These are phyloP conservation scores for Geotrichum siamense DNA, from an alignment of 1,139 yeast genomes.

Conservation along the genomic window DNA sequence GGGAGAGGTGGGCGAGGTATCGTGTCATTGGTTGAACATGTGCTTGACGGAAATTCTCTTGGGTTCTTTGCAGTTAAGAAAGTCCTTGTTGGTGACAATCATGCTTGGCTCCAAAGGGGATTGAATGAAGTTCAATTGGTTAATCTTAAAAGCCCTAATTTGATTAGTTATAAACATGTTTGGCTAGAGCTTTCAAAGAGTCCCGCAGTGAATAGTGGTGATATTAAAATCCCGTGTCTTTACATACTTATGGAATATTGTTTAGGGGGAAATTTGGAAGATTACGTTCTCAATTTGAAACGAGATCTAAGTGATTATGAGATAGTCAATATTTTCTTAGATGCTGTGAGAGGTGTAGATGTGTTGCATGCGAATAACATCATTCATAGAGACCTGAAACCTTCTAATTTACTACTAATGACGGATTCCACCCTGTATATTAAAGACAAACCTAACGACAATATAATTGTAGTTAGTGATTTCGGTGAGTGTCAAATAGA, in stretches of 20 bases:
- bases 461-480: conserved; percentile 62
- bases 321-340: conserved; percentile 44
- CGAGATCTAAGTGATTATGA: not conserved
- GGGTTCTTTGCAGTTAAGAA: conserved; percentile 81
- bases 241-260: conserved; percentile 81
- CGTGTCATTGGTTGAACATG: conserved; percentile 76
- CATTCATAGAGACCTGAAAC: conserved; percentile 80
- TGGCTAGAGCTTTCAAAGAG: conserved; percentile 72
- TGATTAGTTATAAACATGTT: conserved; percentile 81
- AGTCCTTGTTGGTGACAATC: conserved; percentile 73
- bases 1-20: conserved; percentile 84
- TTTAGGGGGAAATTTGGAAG: conserved; percentile 80
- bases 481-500: conserved; percentile 84
- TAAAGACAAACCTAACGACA: conserved; percentile 4
- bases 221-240: conserved; percentile 65
- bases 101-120: conserved; percentile 59
- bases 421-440: conserved; percentile 29
- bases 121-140: conserved; percentile 68
- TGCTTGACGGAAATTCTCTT: conserved; percentile 57
- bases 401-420: conserved; percentile 72
- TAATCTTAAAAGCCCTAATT: conserved; percentile 44
- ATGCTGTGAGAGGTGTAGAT: conserved; percentile 60
- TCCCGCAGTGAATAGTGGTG: conserved; percentile 50
- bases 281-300: conserved; percentile 39
- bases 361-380: conserved; percentile 69